Percentiles rank a stretch among this genome's conserved stretches.
Evolutionary conservation across 2,329 filamentous ascomycete genomes (phyloP).

Genomic region (Trichoderma arundinaceum): DNA sequence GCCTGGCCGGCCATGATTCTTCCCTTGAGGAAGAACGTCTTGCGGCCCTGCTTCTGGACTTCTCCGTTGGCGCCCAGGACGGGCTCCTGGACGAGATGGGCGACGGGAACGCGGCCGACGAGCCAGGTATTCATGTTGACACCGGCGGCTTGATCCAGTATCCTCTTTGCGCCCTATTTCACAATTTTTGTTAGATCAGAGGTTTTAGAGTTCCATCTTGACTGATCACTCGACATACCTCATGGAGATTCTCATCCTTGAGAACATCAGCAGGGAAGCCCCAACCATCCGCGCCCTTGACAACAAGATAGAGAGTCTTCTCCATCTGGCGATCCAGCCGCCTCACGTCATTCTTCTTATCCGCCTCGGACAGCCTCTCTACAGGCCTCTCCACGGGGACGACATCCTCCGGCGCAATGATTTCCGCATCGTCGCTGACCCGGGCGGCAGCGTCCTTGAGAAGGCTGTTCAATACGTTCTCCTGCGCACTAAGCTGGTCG

Average conservation of each 20-base stretch:
- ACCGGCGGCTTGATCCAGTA: constrained; percentile 77
- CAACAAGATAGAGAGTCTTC: constrained; percentile 84
- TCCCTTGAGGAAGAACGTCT: constrained; percentile 95
- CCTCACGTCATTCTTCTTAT: constrained; percentile 72
- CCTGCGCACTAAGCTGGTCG: constrained; percentile 68
- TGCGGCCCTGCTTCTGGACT: constrained; percentile 65
- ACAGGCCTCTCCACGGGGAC: constrained; percentile 73
- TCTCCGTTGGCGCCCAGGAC: constrained; percentile 51
- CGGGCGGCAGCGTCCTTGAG: constrained; percentile 75
- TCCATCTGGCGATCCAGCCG: constrained; percentile 82
- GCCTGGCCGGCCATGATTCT: constrained; percentile 98
- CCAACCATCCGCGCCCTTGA: constrained; percentile 79
- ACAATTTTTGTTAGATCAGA: constrained; percentile 9
- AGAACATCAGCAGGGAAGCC: constrained; percentile 78
- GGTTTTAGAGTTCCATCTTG: neutral
- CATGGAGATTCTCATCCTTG: constrained; percentile 76
- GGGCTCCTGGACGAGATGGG: constrained; percentile 70
- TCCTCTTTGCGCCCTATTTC: constrained; percentile 76
- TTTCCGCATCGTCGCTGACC: constrained; percentile 65
- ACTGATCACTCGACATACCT: constrained; percentile 61
- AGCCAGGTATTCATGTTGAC: constrained; percentile 99
- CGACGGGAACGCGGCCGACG: constrained; percentile 87
- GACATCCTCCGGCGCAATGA: constrained; percentile 62
- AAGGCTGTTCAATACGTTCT: constrained; percentile 69
- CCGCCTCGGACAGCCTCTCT: constrained; percentile 76